A percentile compares a stretch with the other conserved stretches of the same genome.
Conservation (phyloP, 192 early-diverging fungal genomes). For the Entomortierella lignicola region DNA sequence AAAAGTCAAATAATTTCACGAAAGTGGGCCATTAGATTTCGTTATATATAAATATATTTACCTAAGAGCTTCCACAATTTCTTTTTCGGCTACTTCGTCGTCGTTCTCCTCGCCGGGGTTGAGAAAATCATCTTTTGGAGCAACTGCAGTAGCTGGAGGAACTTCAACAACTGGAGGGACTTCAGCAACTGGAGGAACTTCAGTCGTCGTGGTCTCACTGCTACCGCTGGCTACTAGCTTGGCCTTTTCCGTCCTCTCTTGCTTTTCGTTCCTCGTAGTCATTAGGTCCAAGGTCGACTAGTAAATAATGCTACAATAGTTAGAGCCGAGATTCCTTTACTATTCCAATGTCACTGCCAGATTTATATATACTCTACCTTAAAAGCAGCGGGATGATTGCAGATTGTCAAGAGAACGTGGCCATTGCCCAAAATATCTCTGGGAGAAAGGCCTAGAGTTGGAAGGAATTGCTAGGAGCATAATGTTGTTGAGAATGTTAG, state of each 20-base stretch:
- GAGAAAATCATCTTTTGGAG: not conserved
- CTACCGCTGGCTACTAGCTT: not conserved
- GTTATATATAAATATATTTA: not conserved
- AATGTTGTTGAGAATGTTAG: not conserved
- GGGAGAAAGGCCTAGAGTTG: not conserved
- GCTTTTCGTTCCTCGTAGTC: not conserved
- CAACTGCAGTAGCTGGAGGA: not conserved
- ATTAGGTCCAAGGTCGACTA: not conserved
- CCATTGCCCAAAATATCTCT: constrained; percentile 9
- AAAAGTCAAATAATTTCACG: no score
- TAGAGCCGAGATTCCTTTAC: no score
- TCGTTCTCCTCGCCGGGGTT: constrained; percentile 21
- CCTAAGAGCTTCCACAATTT: constrained; percentile 13
- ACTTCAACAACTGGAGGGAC: not conserved
- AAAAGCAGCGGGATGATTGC: constrained; percentile 75
- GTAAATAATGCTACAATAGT: not conserved
- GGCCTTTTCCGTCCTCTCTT: not conserved
- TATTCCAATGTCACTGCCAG: no score
- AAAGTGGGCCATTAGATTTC: not conserved
- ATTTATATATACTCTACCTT: constrained; percentile 18
- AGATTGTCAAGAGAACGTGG: constrained; percentile 57
- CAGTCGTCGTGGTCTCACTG: not conserved
- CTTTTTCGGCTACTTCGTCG: constrained; percentile 13
- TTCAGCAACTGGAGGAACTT: not conserved
- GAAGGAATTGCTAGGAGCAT: constrained; percentile 10